Evolutionary conservation across 2,329 filamentous ascomycete genomes (phyloP).

Genomic region (Fusarium udum): DNA sequence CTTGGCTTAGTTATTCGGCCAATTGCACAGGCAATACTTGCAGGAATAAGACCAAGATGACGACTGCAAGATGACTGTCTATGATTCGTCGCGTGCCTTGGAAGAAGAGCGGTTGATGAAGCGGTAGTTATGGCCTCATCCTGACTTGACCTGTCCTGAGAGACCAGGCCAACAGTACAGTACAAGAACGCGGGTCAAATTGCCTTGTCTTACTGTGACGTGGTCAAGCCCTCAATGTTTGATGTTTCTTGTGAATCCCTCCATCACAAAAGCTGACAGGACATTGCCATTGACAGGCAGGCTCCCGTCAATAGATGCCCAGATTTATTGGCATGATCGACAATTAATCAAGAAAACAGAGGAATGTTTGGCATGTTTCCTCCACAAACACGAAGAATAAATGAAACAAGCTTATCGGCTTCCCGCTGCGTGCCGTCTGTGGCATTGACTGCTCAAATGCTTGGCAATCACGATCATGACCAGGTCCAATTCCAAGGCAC

Average conservation of each 20-base stretch:
- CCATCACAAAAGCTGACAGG: conserved; percentile 1
- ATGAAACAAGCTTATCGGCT: conserved; percentile 37
- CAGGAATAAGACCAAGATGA: conserved; percentile 25
- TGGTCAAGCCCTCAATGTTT: conserved; percentile 5
- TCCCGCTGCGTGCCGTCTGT: conserved; percentile 22
- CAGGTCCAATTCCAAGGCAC: neutral
- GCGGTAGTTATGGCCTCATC: conserved; percentile 3
- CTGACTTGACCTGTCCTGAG: neutral
- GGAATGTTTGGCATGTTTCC: neutral
- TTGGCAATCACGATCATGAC: conserved; percentile 27
- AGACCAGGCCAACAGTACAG: neutral
- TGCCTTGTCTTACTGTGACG: conserved; percentile 16
- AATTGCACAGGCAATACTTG: conserved; percentile 15
- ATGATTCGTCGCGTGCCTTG: conserved; percentile 5
- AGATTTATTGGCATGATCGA: neutral
- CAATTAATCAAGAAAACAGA: neutral
- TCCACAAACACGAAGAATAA: conserved; percentile 16
- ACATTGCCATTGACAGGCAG: neutral
- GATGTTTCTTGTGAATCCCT: conserved; percentile 20
- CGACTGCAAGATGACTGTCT: neutral
- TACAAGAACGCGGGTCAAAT: conserved; percentile 1
- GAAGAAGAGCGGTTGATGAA: conserved; percentile 1
- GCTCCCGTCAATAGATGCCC: conserved; percentile 28
- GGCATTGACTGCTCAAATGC: conserved; percentile 4
- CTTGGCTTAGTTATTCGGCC: conserved; percentile 17